Evolutionary conservation across 2,329 filamentous ascomycete species (phyloP), one percentile per base, ranked within the genome.

Genomic region (Paraphaeosphaeria minitans): DNA sequence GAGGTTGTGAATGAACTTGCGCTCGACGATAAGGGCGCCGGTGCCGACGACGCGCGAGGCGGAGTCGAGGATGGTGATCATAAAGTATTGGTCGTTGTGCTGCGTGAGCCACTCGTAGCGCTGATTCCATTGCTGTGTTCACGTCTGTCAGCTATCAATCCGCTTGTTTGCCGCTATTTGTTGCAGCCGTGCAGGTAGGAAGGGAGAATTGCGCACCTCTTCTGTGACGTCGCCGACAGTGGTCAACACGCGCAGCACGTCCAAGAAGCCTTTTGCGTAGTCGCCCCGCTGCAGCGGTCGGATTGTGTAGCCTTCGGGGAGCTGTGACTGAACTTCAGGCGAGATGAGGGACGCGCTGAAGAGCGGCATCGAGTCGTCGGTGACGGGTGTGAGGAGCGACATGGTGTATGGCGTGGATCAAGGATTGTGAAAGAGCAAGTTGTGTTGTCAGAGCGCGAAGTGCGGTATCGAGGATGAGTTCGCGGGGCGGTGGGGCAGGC

Each of bases 181-280:
- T 5, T 2, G 35, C 13, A 13, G 4, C 12, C 35, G 12, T 27
- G 13, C 29, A 31, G 9, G 9, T 16, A n/a, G 21, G 33, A 52
- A 43, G 33, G 31, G 27, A 45, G n/a, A 16, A 39, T 39, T 21
- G 27, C 33, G 41, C 66, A 87, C 84, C 59, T 87, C 85, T 75
- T 90, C 85, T 49, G 83, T 85, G 66, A 97, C 89, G 61, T 97
- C 92, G 63, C 95, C 95, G 24, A 98, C 94, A 8, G 91, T 95
- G 2, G 95, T 98, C 70, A 99, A 83, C 39, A 97, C 93, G 47
- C 92, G 87, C 64, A 99, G 83, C 60, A 95, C 94, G 73, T 97
- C 92, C 68, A 99, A 88, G 78, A 97, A 97, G 63, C 93, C 93
- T 35, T 84, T 84, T 57, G 85, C 81, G 79, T 89, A 97, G 80